Evolutionary conservation across 2,329 filamentous ascomycete genomes (phyloP).

Genomic region (Hypomyces rosellus): DNA sequence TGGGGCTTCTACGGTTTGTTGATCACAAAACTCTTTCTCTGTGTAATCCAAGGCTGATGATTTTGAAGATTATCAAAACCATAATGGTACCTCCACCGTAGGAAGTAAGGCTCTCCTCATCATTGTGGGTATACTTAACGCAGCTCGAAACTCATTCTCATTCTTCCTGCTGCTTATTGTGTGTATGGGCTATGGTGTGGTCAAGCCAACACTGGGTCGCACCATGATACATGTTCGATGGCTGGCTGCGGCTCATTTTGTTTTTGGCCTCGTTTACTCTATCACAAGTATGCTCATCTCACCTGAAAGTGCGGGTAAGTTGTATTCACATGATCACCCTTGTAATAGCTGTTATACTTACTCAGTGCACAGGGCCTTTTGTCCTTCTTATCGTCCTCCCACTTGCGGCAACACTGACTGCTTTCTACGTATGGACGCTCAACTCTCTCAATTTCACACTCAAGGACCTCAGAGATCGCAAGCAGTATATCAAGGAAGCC

Average conservation of each 20-base stretch:
- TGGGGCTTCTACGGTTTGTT: constrained; percentile 88
- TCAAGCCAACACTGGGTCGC: constrained; percentile 84
- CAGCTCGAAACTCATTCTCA: constrained; percentile 91
- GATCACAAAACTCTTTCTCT: background rate
- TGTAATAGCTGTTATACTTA: background rate
- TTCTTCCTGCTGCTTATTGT: constrained; percentile 98
- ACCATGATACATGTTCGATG: constrained; percentile 93
- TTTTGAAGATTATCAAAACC: constrained; percentile 75
- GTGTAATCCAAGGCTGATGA: background rate
- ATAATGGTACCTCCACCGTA: constrained; percentile 68
- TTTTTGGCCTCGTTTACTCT: constrained; percentile 91
- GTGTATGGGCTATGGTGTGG: constrained; percentile 98
- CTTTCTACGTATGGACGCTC: constrained; percentile 97
- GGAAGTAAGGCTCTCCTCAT: constrained; percentile 83
- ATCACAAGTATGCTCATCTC: constrained; percentile 83
- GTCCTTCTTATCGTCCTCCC: constrained; percentile 91
- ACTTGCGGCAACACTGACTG: constrained; percentile 83
- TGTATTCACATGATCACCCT: background rate
- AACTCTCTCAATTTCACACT: constrained; percentile 93
- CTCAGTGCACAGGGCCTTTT: constrained; percentile 56
- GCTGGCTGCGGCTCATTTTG: constrained; percentile 85
- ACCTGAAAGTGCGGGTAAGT: constrained; percentile 70
- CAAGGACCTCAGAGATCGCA: constrained; percentile 90
- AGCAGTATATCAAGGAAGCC: constrained; percentile 83
- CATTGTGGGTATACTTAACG: constrained; percentile 87